Evolutionary conservation across 2,329 filamentous ascomycete species (phyloP).

Genomic region (Stachybotrys elegans): DNA sequence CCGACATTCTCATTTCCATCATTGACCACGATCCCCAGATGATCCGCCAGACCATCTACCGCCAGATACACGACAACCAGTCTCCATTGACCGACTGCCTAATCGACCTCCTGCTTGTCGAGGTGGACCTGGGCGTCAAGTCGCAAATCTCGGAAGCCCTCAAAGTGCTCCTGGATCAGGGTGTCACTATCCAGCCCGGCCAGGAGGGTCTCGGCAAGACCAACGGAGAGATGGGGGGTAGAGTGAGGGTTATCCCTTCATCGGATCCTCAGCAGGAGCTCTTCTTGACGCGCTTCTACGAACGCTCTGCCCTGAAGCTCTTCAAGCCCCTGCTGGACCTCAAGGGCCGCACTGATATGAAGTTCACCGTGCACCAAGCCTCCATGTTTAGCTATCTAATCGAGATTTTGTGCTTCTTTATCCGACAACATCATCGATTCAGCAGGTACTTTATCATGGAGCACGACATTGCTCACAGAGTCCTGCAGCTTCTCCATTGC

Average conservation of each 20-base stretch:
- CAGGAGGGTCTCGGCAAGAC: conserved; percentile 56
- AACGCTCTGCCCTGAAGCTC: conserved; percentile 75
- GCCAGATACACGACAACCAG: conserved; percentile 82
- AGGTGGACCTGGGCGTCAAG: conserved; percentile 91
- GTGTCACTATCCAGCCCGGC: conserved; percentile 30
- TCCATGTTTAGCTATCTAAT: conserved; percentile 89
- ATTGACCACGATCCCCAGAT: conserved; percentile 94
- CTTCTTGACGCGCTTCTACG: conserved; percentile 86
- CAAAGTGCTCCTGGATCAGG: conserved; percentile 84
- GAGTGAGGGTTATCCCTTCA: conserved; percentile 49
- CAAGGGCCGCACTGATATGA: conserved; percentile 62
- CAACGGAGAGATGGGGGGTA: conserved; percentile 63
- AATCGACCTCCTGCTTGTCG: conserved; percentile 84
- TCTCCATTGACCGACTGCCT: conserved; percentile 84
- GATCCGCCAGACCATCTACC: conserved; percentile 90
- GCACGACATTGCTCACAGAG: conserved; percentile 70
- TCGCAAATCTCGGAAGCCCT: conserved; percentile 93
- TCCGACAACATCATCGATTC: conserved; percentile 79
- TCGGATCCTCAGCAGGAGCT: conserved; percentile 73
- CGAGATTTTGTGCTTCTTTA: conserved; percentile 90
- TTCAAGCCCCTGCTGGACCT: conserved; percentile 84
- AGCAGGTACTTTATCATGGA: conserved; percentile 84
- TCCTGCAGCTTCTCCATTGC: conserved; percentile 76
- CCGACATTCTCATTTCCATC: conserved; percentile 87
- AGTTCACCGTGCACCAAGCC: conserved; percentile 76